Conservation (phyloP, 139 green algal genomes). For the Chlorella ohadii region DNA sequence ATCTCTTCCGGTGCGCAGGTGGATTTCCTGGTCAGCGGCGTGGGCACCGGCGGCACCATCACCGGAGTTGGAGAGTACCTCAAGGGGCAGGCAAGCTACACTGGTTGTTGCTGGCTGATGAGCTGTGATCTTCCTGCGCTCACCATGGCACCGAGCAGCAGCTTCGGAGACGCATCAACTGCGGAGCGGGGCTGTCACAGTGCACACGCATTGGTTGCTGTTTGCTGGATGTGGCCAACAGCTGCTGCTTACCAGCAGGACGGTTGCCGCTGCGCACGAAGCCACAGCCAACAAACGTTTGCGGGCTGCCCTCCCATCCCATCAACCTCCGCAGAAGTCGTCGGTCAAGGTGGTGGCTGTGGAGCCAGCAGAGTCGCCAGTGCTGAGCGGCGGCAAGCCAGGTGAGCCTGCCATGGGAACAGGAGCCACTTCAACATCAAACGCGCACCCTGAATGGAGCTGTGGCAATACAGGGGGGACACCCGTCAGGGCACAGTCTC, state of each 20-base stretch:
- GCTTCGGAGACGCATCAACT: too few species aligned
- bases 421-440: too few species aligned
- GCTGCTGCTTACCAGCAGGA: neutral
- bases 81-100: constrained; percentile 45
- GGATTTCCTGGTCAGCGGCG: constrained; percentile 88
- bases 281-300: too few species aligned
- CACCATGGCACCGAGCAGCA: too few species aligned
- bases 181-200: too few species aligned
- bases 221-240: neutral
- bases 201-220: too few species aligned
- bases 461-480: too few species aligned
- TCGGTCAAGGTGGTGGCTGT: constrained; percentile 71
- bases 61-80: constrained; percentile 84
- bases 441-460: too few species aligned
- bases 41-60: constrained; percentile 94
- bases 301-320: neutral
- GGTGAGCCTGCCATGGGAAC: constrained; percentile 5
- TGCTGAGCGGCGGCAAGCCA: constrained; percentile 76
- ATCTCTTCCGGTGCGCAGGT: too few species aligned
- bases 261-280: neutral
- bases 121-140: too few species aligned
- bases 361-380: constrained; percentile 76
- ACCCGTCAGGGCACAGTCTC: too few species aligned
- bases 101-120: neutral
- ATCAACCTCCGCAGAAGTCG: constrained; percentile 55